Base-by-base conservation (phyloP, 2,329 filamentous ascomycete species). In the Fusarium cicatricum region DNA sequence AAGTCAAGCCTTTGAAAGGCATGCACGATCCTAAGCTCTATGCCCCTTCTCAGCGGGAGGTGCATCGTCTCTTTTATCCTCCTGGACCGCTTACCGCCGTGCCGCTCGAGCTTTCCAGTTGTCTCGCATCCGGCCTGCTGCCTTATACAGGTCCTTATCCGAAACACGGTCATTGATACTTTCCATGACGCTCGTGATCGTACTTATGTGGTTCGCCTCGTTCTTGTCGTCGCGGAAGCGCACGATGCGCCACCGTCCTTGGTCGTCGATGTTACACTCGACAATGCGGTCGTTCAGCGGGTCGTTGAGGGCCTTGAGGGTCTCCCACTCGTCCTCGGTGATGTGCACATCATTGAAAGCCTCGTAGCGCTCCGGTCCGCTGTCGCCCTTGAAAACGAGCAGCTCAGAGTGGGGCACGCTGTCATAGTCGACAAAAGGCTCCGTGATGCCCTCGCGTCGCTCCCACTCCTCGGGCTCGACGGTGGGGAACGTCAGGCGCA, bases 171-270 rank as follows among this genome's bases (percentile, higher is more conserved):
- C 92, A 57, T 87, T 83, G 66, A 99, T 98, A 74, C 91, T 96
- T 62, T 94, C 89, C 55, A 97, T 82, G 4, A 99, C 95, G 71
- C 90, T 96, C 21, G 87, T 81, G 2, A 97, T 91, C 0, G 91
- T 94, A 15, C 80, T 87, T 55, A 90, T 89, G 75, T 98, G 93
- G 70, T 99, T 99, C 0, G 91, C 92, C 64, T 97, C 90, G 23
- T 82, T 80, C 77, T 99, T 99, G 75, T 99, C 95, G 69, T 98
- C 93, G 46, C 95, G 85, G 75, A 97, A 94, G 26, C 93, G 87
- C 66, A 95, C 89, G 73, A 91, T 91, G 53, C 92, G 86, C 95
- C 95, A 99, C 17, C 88, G 80, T 15, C 85, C 85, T 52, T 87
- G 75, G 2, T 85, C 80, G 70, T 97, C 92, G 75, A 92, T 86